These are phyloP conservation scores for Ceratobasidium theobromae DNA, from an alignment of 1,284 basidiomycete species.

Conservation along the genomic window DNA sequence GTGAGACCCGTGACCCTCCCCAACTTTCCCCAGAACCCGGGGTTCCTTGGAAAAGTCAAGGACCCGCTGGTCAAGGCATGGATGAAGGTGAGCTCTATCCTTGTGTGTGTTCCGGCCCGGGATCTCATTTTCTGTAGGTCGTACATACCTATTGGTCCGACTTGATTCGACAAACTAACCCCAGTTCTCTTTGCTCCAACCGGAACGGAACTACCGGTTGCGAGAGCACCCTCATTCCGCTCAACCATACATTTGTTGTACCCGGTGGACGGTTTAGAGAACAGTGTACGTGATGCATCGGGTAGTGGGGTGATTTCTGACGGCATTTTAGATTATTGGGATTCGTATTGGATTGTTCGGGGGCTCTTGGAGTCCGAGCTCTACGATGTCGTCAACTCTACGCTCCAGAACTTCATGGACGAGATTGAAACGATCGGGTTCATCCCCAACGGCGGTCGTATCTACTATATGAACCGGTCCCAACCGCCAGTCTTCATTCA, in stretches of 20 bases:
- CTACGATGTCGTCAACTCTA: slow-evolving; percentile 69
- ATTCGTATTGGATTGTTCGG: slow-evolving; percentile 79
- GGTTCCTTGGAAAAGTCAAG: slow-evolving; percentile 70
- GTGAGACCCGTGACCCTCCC: slow-evolving; percentile 59
- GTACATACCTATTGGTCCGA: slow-evolving; percentile 84
- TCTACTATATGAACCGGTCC: slow-evolving; percentile 84
- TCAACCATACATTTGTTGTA: slow-evolving; percentile 88
- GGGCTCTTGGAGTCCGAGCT: slow-evolving; percentile 81
- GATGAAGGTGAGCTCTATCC: slow-evolving; percentile 47
- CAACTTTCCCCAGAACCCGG: slow-evolving; percentile 63
- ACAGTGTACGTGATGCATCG: slow-evolving; percentile 65
- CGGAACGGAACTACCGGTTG: slow-evolving; percentile 54
- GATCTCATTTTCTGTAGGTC: slow-evolving; percentile 41
- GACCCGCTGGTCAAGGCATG: slow-evolving; percentile 73
- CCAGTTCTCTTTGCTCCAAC: slow-evolving; percentile 59
- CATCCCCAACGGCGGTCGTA: slow-evolving; percentile 88
- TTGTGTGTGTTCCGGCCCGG: not conserved
- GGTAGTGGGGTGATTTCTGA: no score
- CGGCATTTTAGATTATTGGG: slow-evolving; percentile 76
- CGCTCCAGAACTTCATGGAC: slow-evolving; percentile 92
- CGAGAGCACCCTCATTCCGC: slow-evolving; percentile 80
- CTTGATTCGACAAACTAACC: slow-evolving; percentile 75
- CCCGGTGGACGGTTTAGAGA: slow-evolving; percentile 78
- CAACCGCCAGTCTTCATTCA: slow-evolving; percentile 87
- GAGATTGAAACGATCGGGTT: slow-evolving; percentile 79